A percentile compares a stretch with the other conserved stretches of the same genome.
These are phyloP conservation scores for Chaetomiaceae sp. DNA, from an alignment of 2,329 filamentous ascomycete genomes.

Conservation along the genomic window DNA sequence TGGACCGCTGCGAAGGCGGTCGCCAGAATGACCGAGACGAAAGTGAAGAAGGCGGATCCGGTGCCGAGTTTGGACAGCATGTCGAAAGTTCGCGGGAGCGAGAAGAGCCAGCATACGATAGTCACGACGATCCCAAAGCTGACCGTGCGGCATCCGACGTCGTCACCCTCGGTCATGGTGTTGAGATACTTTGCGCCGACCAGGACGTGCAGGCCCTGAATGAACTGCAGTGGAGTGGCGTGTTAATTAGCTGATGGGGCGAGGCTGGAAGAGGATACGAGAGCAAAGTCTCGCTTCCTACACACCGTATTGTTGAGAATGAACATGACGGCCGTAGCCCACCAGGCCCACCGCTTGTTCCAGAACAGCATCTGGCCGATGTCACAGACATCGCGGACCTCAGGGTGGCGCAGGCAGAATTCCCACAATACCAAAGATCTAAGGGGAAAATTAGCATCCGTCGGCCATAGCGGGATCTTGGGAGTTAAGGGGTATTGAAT, in stretches of 20 bases:
- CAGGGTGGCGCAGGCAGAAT: conserved; percentile 85
- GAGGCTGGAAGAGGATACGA: no score
- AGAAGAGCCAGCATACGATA: conserved; percentile 70
- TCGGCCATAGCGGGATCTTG: no score
- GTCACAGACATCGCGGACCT: conserved; percentile 89
- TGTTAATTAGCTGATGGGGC: neutral
- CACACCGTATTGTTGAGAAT: conserved; percentile 74
- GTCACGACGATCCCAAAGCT: conserved; percentile 65
- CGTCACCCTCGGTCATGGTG: conserved; percentile 69
- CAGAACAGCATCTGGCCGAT: conserved; percentile 95
- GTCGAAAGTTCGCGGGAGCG: conserved; percentile 79
- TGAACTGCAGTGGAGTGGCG: conserved; percentile 47
- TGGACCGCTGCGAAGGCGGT: conserved; percentile 78
- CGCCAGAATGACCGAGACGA: conserved; percentile 79
- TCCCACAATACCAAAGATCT: conserved; percentile 55
- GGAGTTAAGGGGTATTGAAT: neutral
- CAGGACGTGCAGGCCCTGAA: conserved; percentile 77
- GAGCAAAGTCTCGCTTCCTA: no score
- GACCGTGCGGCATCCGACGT: conserved; percentile 67
- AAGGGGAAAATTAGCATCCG: neutral
- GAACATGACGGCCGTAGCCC: conserved; percentile 75
- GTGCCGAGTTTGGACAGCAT: conserved; percentile 75
- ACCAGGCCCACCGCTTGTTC: conserved; percentile 70
- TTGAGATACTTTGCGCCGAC: conserved; percentile 84
- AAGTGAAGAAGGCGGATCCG: conserved; percentile 79